Conservation (phyloP, 164 flowering plant species). For the Platanus orientalis region DNA sequence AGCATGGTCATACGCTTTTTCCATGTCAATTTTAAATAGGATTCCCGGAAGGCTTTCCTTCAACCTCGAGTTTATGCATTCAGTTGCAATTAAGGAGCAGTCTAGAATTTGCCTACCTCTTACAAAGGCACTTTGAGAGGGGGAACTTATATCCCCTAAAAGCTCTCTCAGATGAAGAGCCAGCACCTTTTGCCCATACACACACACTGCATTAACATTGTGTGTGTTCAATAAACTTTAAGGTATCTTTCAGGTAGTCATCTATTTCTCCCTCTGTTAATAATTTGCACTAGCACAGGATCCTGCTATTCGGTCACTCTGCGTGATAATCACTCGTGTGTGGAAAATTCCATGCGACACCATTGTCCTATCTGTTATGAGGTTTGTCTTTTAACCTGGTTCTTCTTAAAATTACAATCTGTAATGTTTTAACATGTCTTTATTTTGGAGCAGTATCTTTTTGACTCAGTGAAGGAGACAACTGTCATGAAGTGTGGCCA, state of each 20-base stretch:
- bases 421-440: conserved; percentile 1
- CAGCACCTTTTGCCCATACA: too few relatives aligned
- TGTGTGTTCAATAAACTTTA: not conserved
- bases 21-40: too few relatives aligned
- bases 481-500: conserved; percentile 93
- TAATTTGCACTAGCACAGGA: conserved; percentile 35
- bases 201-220: too few relatives aligned
- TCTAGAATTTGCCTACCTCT: too few relatives aligned
- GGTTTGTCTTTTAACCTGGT: conserved; percentile 34
- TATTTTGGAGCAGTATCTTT: conserved; percentile 65
- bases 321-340: conserved; percentile 67
- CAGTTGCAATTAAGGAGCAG: too few relatives aligned
- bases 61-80: too few relatives aligned
- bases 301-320: conserved; percentile 67
- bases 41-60: too few relatives aligned
- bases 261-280: not conserved
- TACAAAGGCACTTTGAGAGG: too few relatives aligned
- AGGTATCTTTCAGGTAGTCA: not conserved
- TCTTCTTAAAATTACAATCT: not conserved
- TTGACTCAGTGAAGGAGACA: conserved; percentile 81
- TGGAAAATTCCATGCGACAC: conserved; percentile 88
- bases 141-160: too few relatives aligned
- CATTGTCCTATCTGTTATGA: conserved; percentile 93
- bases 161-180: too few relatives aligned
- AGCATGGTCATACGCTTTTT: too few relatives aligned